phyloP scores from a whole-genome alignment of 768 basidiomycete genomes.

The Pleurotus giganteus region DNA sequence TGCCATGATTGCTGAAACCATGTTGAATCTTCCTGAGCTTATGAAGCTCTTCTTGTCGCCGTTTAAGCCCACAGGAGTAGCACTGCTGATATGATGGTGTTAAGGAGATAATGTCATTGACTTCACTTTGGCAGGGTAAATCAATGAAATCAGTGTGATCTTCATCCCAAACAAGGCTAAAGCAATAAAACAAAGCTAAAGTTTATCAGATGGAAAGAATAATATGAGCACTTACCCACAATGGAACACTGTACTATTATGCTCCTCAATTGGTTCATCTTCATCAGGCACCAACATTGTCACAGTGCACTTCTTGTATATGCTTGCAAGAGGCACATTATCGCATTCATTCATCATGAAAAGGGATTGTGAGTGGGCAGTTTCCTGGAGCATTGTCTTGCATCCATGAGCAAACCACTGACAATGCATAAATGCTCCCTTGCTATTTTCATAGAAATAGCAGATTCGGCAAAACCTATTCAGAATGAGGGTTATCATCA shows the following conservation, averaged over 20 bases:
- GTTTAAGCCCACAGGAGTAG: conserved; percentile 43
- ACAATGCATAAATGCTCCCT: conserved; percentile 58
- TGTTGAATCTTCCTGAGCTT: conserved; percentile 25
- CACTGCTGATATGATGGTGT: conserved; percentile 38
- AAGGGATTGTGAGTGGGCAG: conserved; percentile 59
- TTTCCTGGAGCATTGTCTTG: conserved; percentile 65
- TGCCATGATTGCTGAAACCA: conserved; percentile 37
- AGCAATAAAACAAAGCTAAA: conserved; percentile 2
- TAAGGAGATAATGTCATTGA: conserved; percentile 23
- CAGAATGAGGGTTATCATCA: background rate
- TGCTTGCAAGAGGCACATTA: conserved; percentile 50
- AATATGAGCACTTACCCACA: conserved; percentile 41
- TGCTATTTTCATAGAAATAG: conserved; percentile 51
- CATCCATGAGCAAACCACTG: conserved; percentile 71
- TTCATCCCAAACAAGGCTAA: conserved; percentile 53
- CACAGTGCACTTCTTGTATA: conserved; percentile 58
- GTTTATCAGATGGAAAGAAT: background rate
- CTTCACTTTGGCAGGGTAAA: conserved; percentile 33
- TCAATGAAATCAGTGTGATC: conserved; percentile 44
- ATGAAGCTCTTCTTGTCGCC: conserved; percentile 20
- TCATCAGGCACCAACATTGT: conserved; percentile 37
- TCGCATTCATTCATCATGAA: conserved; percentile 58
- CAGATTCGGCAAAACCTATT: conserved; percentile 69
- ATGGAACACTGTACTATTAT: conserved; percentile 50
- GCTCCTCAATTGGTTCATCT: conserved; percentile 42